Conservation (phyloP, 2,329 filamentous ascomycete genomes). For the Ascosphaera apis region DNA sequence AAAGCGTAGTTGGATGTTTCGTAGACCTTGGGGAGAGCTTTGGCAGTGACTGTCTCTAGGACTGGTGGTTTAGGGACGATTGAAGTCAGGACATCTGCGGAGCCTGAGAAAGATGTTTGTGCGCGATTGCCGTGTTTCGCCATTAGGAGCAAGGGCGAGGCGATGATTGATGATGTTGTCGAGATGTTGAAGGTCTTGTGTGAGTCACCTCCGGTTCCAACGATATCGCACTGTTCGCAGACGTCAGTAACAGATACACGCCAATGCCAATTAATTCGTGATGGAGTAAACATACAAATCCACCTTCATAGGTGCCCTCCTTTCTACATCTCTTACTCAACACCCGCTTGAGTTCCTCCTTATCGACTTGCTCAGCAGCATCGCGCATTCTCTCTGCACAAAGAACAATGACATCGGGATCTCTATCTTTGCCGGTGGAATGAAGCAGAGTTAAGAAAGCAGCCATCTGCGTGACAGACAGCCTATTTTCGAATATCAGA, state of each 20-base stretch:
- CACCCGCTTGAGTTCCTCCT: slow-evolving; percentile 33
- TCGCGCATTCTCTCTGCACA: slow-evolving; percentile 67
- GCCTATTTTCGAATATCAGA: slow-evolving; percentile 70
- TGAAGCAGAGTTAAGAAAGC: slow-evolving; percentile 77
- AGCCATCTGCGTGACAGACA: slow-evolving; percentile 73
- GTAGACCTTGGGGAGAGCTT: slow-evolving; percentile 52
- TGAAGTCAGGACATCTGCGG: slow-evolving; percentile 67
- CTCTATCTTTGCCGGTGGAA: slow-evolving; percentile 67
- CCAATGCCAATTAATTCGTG: too few relatives aligned
- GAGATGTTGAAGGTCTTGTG: slow-evolving; percentile 98
- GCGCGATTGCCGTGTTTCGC: slow-evolving; percentile 94
- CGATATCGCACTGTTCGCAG: slow-evolving; percentile 52
- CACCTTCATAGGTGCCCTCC: slow-evolving; percentile 58
- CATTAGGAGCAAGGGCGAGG: slow-evolving; percentile 60
- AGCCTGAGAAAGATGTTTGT: slow-evolving; percentile 85
- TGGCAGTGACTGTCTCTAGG: slow-evolving; percentile 49
- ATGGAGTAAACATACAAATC: slow-evolving; percentile 38
- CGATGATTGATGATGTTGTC: slow-evolving; percentile 81
- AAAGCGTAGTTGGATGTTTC: slow-evolving; percentile 73
- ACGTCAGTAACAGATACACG: slow-evolving; percentile 5
- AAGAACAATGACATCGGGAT: slow-evolving; percentile 64
- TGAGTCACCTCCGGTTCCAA: slow-evolving; percentile 86
- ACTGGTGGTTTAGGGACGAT: slow-evolving; percentile 50
- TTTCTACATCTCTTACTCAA: slow-evolving; percentile 36
- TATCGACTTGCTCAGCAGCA: slow-evolving; percentile 51